These are phyloP conservation scores for Acanthamoeba lenticulata DNA, from an alignment of 208 protist species.

Conservation along the genomic window DNA sequence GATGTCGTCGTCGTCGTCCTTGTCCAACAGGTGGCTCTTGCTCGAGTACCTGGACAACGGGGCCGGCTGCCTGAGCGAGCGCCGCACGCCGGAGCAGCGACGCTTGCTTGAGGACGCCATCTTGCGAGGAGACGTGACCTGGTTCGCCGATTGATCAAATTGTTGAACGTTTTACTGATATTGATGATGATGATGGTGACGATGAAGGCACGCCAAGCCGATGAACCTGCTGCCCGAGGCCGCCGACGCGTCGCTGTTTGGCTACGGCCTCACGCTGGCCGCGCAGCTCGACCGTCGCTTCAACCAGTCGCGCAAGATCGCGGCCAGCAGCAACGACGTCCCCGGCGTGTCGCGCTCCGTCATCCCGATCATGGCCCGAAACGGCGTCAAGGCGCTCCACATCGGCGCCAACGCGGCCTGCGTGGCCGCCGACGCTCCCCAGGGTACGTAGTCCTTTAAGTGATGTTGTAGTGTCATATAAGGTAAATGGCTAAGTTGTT, in stretches of 20 bases:
- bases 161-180: background rate
- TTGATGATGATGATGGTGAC: background rate
- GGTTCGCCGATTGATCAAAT: background rate
- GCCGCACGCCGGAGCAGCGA: background rate
- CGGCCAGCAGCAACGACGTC: conserved; percentile 1
- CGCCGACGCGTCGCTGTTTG: background rate
- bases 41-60: conserved; percentile 10
- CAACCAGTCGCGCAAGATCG: background rate
- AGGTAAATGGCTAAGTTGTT: background rate
- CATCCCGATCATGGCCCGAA: background rate
- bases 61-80: background rate
- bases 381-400: background rate
- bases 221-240: background rate
- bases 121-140: background rate
- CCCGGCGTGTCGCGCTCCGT: background rate
- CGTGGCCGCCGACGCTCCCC: background rate
- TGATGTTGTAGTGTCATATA: background rate
- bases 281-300: background rate
- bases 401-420: background rate
- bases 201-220: background rate
- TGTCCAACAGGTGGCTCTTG: background rate
- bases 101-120: background rate
- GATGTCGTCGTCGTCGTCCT: background rate
- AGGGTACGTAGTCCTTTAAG: background rate
- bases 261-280: background rate